Base-by-base conservation (phyloP, 2,329 filamentous ascomycete species). In the Graphilbum sp. region DNA sequence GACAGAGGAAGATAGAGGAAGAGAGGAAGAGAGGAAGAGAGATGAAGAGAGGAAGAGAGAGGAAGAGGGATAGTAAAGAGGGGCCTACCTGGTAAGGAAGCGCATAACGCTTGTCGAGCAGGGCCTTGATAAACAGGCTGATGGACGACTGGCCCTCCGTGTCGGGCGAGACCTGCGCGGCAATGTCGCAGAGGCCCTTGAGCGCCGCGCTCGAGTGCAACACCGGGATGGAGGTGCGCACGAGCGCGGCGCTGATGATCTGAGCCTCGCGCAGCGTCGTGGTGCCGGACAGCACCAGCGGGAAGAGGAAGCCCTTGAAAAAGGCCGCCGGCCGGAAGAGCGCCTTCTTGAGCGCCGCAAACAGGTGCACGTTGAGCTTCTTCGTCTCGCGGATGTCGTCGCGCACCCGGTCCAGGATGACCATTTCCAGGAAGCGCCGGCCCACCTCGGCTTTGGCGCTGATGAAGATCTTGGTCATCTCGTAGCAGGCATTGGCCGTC, bases 81-180 rank as follows among this genome's bases (percentile, higher is more conserved):
- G 24, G 4, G 17, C 38, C 20, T 23, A 93, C 87, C 57, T 92
- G 88, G 62, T 82, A 95, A 0, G 88, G 90, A 11, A 98, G 66
- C 0, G 90, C 90, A 50, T 98, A 96, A 54, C 92, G 92, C 70
- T 98, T 98, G 59, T 95, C 88, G 4, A 98, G 65, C 29, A 98
- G 69, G 1, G 84, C 77, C 53, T 84, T 84, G 61, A 98, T 93
- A 59, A 98, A 92, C 49, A 94, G 80, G 59, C 95, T 96, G 44
- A 87, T 90, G 4, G 87, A 81, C 34, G 88, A 88, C 16, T 86
- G 87, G 34, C 82, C 82, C 57, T 95, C 88, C 40, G 86, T 75
- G 17, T 77, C 75, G 9, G 79, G 79, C 19, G 86, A 85, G 57
- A 95, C 84, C 52, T 93, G 81, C 1, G 88, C 87, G 6, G 86